These are phyloP conservation scores for Isabelozyma heimii DNA, from an alignment of 805 yeast genomes.

Conservation along the genomic window DNA sequence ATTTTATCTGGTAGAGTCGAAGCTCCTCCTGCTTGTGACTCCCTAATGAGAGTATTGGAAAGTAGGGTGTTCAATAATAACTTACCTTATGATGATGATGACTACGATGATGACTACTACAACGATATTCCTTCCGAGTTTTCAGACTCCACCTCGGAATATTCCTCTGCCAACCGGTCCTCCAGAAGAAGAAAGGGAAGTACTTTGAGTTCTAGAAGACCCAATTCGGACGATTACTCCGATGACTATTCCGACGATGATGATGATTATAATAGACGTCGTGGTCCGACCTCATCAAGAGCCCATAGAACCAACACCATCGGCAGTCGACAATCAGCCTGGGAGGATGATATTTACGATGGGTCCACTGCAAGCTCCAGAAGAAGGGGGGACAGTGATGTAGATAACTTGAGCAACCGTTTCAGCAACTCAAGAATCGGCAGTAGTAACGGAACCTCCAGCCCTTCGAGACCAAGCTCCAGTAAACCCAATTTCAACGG, in stretches of 20 bases:
- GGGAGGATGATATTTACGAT: slow-evolving; percentile 91
- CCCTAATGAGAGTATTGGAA: slow-evolving; percentile 81
- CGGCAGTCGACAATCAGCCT: slow-evolving; percentile 41
- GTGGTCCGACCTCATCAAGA: slow-evolving; percentile 13
- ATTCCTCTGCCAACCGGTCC: slow-evolving; percentile 10
- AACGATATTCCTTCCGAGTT: slow-evolving; percentile 74
- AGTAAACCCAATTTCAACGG: slow-evolving; percentile 38
- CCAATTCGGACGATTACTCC: slow-evolving; percentile 24
- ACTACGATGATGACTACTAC: slow-evolving; percentile 63
- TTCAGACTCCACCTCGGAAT: slow-evolving; percentile 53
- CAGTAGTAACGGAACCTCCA: slow-evolving; percentile 24
- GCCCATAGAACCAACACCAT: slow-evolving; percentile 7
- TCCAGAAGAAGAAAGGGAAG: slow-evolving; percentile 19
- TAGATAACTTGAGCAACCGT: slow-evolving; percentile 31
- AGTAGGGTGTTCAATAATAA: slow-evolving; percentile 74
- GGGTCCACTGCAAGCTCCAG: slow-evolving; percentile 28
- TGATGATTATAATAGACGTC: slow-evolving; percentile 19
- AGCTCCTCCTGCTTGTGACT: slow-evolving; percentile 87
- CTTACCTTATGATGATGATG: slow-evolving; percentile 45
- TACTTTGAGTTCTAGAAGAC: slow-evolving; percentile 13
- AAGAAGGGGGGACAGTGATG: slow-evolving; percentile 29
- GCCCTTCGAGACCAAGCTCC: slow-evolving; percentile 30
- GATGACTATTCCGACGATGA: slow-evolving; percentile 38
- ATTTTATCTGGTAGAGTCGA: slow-evolving; percentile 86
- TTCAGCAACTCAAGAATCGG: slow-evolving; percentile 31